A percentile compares a stretch with the other conserved stretches of the same genome.
phyloP scores from a whole-genome alignment of 768 basidiomycete species.

The Kwoniella dejecticola region DNA sequence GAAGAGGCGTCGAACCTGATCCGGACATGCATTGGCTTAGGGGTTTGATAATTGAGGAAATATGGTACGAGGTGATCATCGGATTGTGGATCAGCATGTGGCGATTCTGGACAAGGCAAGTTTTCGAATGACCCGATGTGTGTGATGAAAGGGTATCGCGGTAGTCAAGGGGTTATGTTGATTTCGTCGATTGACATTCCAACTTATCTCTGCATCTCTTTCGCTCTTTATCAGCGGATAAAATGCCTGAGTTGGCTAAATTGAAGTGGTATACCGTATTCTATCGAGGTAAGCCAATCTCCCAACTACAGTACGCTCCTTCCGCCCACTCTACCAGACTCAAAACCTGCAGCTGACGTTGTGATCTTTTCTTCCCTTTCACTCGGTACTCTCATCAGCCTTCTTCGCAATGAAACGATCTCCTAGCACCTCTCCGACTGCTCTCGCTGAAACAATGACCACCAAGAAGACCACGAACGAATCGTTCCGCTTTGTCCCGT shows the following conservation, averaged over 20 bases:
- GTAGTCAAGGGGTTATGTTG: not conserved
- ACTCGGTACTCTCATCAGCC: too few species aligned
- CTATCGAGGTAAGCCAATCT: too few species aligned
- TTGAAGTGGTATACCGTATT: too few species aligned
- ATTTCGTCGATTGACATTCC: too few species aligned
- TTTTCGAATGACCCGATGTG: too few species aligned
- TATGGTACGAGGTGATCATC: slow-evolving; percentile 34
- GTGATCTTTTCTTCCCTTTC: too few species aligned
- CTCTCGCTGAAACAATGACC: not conserved
- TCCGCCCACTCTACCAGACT: too few species aligned
- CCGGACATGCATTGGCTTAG: slow-evolving; percentile 40
- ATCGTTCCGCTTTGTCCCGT: not conserved
- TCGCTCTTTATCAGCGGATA: too few species aligned
- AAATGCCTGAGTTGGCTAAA: too few species aligned
- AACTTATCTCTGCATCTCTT: too few species aligned
- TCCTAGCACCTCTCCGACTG: not conserved
- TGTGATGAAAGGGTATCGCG: not conserved
- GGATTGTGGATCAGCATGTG: slow-evolving; percentile 24
- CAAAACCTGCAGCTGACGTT: too few species aligned
- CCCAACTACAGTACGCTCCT: too few species aligned
- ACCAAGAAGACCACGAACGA: not conserved
- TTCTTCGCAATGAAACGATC: slow-evolving; percentile 3
- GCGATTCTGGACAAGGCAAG: slow-evolving; percentile 3
- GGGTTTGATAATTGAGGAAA: slow-evolving; percentile 26
- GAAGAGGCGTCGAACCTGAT: slow-evolving; percentile 40